These are phyloP conservation scores for Paraphoma chrysanthemicola DNA, from an alignment of 2,329 filamentous ascomycete genomes.

Conservation along the genomic window DNA sequence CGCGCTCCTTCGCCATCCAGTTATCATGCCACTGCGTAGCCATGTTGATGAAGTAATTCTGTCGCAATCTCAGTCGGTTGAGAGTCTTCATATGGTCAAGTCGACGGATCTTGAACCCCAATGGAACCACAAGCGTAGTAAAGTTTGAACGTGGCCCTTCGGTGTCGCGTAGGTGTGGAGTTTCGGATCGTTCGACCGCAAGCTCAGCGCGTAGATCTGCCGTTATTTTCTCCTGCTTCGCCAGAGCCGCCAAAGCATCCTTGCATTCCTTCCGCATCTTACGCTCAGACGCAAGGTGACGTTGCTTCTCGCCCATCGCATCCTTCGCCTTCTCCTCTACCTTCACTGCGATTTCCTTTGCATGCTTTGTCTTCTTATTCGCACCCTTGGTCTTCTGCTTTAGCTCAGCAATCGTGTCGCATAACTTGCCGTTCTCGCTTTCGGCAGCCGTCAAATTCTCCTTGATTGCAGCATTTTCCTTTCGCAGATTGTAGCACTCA, in stretches of 20 bases:
- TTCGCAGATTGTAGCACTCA: slow-evolving; percentile 11
- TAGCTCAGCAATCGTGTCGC: slow-evolving; percentile 14
- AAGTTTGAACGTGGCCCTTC: slow-evolving; percentile 8
- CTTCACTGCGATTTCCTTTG: slow-evolving; percentile 19
- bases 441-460: slow-evolving; percentile 10
- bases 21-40: slow-evolving; percentile 16
- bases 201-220: slow-evolving; percentile 17
- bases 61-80: slow-evolving; percentile 10
- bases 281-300: slow-evolving; percentile 13
- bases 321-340: slow-evolving; percentile 24
- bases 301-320: slow-evolving; percentile 18
- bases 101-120: slow-evolving; percentile 17
- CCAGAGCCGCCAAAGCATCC: slow-evolving; percentile 13
- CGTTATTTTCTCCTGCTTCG: slow-evolving; percentile 15
- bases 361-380: slow-evolving; percentile 22
- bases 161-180: slow-evolving; percentile 18
- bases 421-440: slow-evolving; percentile 9
- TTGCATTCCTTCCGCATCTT: slow-evolving; percentile 24
- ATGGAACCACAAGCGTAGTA: slow-evolving; percentile 15
- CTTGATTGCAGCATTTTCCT: slow-evolving; percentile 14
- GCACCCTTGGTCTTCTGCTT: slow-evolving; percentile 22
- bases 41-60: slow-evolving; percentile 6
- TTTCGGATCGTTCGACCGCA: slow-evolving; percentile 15
- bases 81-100: slow-evolving; percentile 11
- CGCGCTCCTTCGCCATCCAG: slow-evolving; percentile 14